A percentile compares a stretch with the other conserved stretches of the same genome.
Evolutionary conservation across 305 asterid species (phyloP).

Genomic region (Fraxinus velutina): DNA sequence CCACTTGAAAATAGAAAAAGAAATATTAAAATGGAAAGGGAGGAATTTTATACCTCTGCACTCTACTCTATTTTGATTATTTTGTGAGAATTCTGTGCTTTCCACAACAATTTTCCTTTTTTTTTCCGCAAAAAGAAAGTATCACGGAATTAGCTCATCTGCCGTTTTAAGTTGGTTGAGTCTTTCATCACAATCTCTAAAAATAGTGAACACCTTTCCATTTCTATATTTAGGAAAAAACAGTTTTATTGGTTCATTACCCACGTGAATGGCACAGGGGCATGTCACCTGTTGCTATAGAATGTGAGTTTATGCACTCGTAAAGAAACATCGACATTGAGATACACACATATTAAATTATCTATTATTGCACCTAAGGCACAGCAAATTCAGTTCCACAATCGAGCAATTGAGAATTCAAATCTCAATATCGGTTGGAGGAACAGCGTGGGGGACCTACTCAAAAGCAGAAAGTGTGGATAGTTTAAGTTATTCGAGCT

Average conservation of each 20-base stretch:
- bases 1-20: neutral
- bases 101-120: neutral
- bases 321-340: neutral
- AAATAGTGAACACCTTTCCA: conserved; percentile 26
- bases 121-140: neutral
- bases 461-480: conserved; percentile 8
- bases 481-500: neutral
- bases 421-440: conserved; percentile 36
- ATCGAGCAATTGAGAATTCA: conserved; percentile 29
- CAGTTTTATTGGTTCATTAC: conserved; percentile 37
- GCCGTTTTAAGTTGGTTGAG: conserved; percentile 2
- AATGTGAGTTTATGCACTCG: neutral
- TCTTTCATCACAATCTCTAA: conserved; percentile 16
- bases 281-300: conserved; percentile 2
- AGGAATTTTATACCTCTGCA: neutral
- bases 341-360: neutral
- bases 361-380: neutral
- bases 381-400: conserved; percentile 23
- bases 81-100: neutral
- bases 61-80: neutral
- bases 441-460: conserved; percentile 32
- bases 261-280: conserved; percentile 32
- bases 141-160: neutral
- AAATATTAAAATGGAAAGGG: neutral
- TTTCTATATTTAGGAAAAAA: conserved; percentile 35